A percentile compares a stretch with the other conserved stretches of the same genome.
phyloP scores from a whole-genome alignment of 768 basidiomycete species.

The Mrakia hoshinonis region DNA sequence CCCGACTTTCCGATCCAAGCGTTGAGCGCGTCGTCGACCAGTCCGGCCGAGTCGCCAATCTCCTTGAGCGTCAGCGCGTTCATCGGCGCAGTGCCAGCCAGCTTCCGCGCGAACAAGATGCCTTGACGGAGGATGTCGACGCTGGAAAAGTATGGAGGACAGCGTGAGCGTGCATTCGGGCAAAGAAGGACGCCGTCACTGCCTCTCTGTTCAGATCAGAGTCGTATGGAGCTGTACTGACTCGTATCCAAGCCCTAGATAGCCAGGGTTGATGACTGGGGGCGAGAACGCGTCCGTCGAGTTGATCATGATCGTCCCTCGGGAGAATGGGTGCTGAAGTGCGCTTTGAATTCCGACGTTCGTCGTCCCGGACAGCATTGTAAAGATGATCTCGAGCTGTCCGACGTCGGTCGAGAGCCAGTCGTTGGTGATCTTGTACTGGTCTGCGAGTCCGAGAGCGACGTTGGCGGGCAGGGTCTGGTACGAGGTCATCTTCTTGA shows the following conservation, averaged over 20 bases:
- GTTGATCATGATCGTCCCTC: slow-evolving; percentile 38
- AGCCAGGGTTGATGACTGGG: slow-evolving; percentile 59
- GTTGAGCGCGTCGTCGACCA: background rate
- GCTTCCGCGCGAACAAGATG: background rate
- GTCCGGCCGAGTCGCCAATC: background rate
- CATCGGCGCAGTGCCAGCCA: slow-evolving; percentile 17
- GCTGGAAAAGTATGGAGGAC: background rate
- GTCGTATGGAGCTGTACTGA: background rate
- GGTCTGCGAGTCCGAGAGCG: slow-evolving; percentile 34
- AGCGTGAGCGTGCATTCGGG: background rate
- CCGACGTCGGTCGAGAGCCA: slow-evolving; percentile 34
- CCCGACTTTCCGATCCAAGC: slow-evolving; percentile 1
- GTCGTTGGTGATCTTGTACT: slow-evolving; percentile 36
- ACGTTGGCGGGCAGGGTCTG: slow-evolving; percentile 34
- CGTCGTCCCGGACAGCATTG: slow-evolving; percentile 36
- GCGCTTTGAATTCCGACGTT: slow-evolving; percentile 55
- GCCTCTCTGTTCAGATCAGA: no score
- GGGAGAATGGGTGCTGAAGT: slow-evolving; percentile 56
- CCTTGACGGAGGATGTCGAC: slow-evolving; percentile 25
- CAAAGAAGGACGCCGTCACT: background rate
- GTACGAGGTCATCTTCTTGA: slow-evolving; percentile 34
- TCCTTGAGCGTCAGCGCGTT: background rate
- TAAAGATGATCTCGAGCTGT: slow-evolving; percentile 34
- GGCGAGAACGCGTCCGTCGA: slow-evolving; percentile 53
- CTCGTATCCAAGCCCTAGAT: slow-evolving; percentile 43